Percentiles rank a stretch among this genome's conserved stretches.
Conservation (phyloP, 495 filamentous ascomycete species). For the Penicillium goetzii region DNA sequence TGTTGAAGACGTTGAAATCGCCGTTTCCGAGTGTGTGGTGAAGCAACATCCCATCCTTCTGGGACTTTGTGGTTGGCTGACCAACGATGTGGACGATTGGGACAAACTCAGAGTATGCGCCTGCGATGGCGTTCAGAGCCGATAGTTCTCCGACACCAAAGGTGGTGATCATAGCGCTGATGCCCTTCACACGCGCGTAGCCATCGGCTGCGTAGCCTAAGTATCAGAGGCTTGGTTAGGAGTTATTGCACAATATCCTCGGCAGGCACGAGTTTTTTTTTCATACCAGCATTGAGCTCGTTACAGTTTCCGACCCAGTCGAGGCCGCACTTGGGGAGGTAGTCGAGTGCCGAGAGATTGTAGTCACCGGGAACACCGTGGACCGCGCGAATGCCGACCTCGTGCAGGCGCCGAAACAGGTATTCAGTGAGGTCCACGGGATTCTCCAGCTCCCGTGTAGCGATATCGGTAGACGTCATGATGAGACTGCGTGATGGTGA, state of each 20-base stretch:
- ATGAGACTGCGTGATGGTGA: conserved; percentile 9
- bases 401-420: conserved; percentile 63
- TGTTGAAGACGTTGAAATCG: conserved; percentile 81
- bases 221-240: conserved; percentile 1
- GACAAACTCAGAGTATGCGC: conserved; percentile 63
- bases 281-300: conserved; percentile 68
- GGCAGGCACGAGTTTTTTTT: neutral
- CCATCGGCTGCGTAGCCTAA: conserved; percentile 73
- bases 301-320: conserved; percentile 75
- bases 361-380: conserved; percentile 69
- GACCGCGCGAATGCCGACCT: conserved; percentile 63
- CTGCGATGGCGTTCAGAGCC: conserved; percentile 70
- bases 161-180: conserved; percentile 66
- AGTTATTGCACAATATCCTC: neutral
- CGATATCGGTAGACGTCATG: conserved; percentile 57
- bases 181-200: conserved; percentile 70
- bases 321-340: conserved; percentile 59
- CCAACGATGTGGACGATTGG: conserved; percentile 69
- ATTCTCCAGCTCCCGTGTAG: conserved; percentile 55
- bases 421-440: conserved; percentile 64
- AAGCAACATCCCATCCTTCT: conserved; percentile 65
- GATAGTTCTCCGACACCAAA: conserved; percentile 74
- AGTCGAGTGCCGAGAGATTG: conserved; percentile 63
- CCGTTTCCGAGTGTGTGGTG: conserved; percentile 95
- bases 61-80: conserved; percentile 55